Percentiles rank a stretch among this genome's conserved stretches.
Conservation (phyloP, 768 basidiomycete species). For the Xerocomus brunneocitrinus region DNA sequence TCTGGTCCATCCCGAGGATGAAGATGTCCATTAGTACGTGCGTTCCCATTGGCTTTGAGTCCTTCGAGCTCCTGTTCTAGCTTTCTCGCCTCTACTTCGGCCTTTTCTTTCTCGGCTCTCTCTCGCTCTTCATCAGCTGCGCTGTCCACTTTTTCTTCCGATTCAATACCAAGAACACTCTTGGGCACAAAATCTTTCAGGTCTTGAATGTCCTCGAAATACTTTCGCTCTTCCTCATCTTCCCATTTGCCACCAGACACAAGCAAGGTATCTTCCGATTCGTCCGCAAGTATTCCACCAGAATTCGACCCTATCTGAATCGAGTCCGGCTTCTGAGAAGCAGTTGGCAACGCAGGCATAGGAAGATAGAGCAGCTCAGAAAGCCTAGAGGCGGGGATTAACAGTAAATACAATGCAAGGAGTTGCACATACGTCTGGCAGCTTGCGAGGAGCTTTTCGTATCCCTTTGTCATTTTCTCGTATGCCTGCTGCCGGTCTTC, state of each 20-base stretch:
- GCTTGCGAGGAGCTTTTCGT: conserved; percentile 85
- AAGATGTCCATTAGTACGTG: conserved; percentile 18
- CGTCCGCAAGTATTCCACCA: conserved; percentile 43
- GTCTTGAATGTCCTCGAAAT: conserved; percentile 92
- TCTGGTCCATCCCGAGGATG: conserved; percentile 7
- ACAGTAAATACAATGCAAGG: not conserved
- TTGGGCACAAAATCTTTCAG: conserved; percentile 88
- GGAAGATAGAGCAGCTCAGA: conserved; percentile 87
- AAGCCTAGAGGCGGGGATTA: conserved; percentile 45
- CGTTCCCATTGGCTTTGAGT: conserved; percentile 39
- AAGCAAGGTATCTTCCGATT: conserved; percentile 50
- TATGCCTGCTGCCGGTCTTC: conserved; percentile 98
- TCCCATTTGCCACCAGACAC: conserved; percentile 86
- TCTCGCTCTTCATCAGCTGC: conserved; percentile 41
- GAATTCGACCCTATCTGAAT: conserved; percentile 63
- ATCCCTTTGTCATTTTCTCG: conserved; percentile 96
- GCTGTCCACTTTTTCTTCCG: conserved; percentile 38
- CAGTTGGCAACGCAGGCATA: conserved; percentile 78
- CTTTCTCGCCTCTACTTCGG: conserved; percentile 63
- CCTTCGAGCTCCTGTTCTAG: conserved; percentile 76
- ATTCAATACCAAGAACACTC: conserved; percentile 72
- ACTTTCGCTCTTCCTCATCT: conserved; percentile 92
- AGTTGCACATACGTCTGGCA: conserved; percentile 72
- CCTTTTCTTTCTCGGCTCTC: conserved; percentile 50
- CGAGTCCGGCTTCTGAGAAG: conserved; percentile 75